Evolutionary conservation across 371 early-diverging fungal genomes (phyloP), one percentile per base, ranked within the genome.

Genomic region (Mucor indicus): DNA sequence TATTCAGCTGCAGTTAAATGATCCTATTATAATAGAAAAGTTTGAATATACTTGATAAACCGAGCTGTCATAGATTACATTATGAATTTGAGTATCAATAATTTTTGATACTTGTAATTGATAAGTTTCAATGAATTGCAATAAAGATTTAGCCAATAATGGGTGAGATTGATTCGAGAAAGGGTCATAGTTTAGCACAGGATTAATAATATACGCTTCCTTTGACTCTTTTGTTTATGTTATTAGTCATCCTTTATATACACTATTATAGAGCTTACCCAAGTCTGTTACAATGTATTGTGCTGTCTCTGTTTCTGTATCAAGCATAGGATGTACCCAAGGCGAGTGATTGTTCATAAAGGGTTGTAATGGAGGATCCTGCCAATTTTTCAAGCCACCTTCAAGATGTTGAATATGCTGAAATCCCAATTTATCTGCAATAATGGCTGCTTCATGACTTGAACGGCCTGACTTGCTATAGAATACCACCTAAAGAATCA

Each of bases 71-170:
- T n/a, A n/a, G n/a, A 42, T 55, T 64, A 73, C 74, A 11, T 71
- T 71, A 44, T 75, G 75, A 25, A 75, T 69, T 46, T 70, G 71
- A 11, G 71, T 75, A 33, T 75, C 75, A 38, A 75, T 75, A 17
- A 70, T 71, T 35, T 64, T 70, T 44, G 75, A 60, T 2, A 75
- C 67, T 41, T 62, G 54, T 4, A 75, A 33, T 15, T 50, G 32
- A 29, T 66, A 44, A 38, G 61, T 44, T 33, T 60, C 48, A 8
- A 70, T 44, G 52, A 62, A 68, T 1, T 61, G 54, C 1, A 70
- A 24, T 3, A 75, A 44, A 5, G 31, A 6, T 22, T 60, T 64
- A 10, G 75, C 75, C 37, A 49, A 46, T 1, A 38, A 44, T 12
- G 61, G 48, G n/a, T 36, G 45, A 0, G 71, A 66, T 1, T 45